Base-by-base conservation (phyloP, 1,284 basidiomycete genomes). In the Ganoderma lucidum region DNA sequence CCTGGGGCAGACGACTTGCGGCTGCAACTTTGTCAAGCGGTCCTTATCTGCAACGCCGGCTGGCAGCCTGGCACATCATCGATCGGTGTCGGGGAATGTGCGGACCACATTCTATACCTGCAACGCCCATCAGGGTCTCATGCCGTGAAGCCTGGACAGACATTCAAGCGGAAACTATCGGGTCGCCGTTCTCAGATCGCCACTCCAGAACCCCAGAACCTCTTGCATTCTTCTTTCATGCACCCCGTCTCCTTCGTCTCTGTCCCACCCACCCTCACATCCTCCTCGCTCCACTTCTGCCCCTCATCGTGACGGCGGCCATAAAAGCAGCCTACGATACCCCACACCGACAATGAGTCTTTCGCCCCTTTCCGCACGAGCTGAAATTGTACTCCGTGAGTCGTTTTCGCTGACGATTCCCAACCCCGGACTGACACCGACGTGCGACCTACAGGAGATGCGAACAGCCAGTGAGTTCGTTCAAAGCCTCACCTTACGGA, bases 391-490 rank as follows among this genome's bases (percentile, higher is more conserved):
- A 4, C 51, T 62, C 35, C 71, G 71, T 73, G 61, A 70, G 71
- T 69, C 19, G 41, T 28, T 12, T 30, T 17, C 30, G 12, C n/a
- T 65, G 37, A 42, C 42, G 32, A n/a, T 64, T 53, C 45, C 19
- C 28, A 17, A 55, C 6, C 51, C 30, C 8, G n/a, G n/a, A 45
- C 65, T 65, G 53, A 68, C 51, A 44, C 42, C 35, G 55, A 37
- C 51, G n/a, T 51, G 15, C 59, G 15, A n/a, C 14, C 2, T 2
- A 0, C 60, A 71, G 72, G 66, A 41, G 70, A 73, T 44, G 66
- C 62, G 23, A 73, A 73, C 41, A 59, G 42, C 48, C 72, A 73
- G 72, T 73, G 68, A 73, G 72, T 73, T 37, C 30, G 8, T 5
- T 15, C 6, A 12, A 28, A 51, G 28, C 9, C 23, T 28, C 9